These are phyloP conservation scores for Fusarium cyanostomum DNA, from an alignment of 2,329 filamentous ascomycete species.

Conservation along the genomic window DNA sequence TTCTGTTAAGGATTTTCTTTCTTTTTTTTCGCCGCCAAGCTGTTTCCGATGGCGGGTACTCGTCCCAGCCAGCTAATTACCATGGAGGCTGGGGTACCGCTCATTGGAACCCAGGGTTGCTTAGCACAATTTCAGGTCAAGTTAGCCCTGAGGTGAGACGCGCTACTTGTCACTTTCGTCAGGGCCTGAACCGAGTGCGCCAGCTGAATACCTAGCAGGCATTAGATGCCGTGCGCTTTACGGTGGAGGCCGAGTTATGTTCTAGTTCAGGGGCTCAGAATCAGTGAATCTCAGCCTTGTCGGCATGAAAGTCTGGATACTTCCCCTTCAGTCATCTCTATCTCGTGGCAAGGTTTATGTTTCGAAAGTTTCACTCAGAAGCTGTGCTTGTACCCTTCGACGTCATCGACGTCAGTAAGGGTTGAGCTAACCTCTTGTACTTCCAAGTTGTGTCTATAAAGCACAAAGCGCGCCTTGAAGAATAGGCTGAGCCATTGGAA, in stretches of 20 bases:
- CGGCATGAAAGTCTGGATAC: background rate
- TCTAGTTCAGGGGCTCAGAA: slow-evolving; percentile 19
- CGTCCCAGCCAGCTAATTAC: background rate
- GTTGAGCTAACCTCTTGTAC: background rate
- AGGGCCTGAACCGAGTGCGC: slow-evolving; percentile 7
- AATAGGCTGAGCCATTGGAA: background rate
- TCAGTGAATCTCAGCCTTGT: slow-evolving; percentile 23
- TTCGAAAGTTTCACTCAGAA: background rate
- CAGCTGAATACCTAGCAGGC: slow-evolving; percentile 13
- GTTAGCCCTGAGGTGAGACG: slow-evolving; percentile 30
- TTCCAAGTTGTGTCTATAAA: background rate
- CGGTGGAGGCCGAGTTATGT: slow-evolving; percentile 10
- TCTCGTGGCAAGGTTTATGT: background rate
- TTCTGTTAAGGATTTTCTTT: slow-evolving; percentile 25
- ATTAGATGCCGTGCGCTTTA: slow-evolving; percentile 6
- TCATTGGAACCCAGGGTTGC: slow-evolving; percentile 1
- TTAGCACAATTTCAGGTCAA: slow-evolving; percentile 29
- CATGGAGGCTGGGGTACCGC: slow-evolving; percentile 19
- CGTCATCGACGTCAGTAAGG: slow-evolving; percentile 11
- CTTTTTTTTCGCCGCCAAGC: slow-evolving; percentile 9
- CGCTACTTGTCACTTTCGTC: slow-evolving; percentile 30
- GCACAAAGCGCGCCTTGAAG: background rate
- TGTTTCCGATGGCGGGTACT: slow-evolving; percentile 13
- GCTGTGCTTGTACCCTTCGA: slow-evolving; percentile 6
- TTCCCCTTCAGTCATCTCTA: background rate